Evolutionary conservation across 768 basidiomycete species (phyloP).

Genomic region (Dendrothele bispora): DNA sequence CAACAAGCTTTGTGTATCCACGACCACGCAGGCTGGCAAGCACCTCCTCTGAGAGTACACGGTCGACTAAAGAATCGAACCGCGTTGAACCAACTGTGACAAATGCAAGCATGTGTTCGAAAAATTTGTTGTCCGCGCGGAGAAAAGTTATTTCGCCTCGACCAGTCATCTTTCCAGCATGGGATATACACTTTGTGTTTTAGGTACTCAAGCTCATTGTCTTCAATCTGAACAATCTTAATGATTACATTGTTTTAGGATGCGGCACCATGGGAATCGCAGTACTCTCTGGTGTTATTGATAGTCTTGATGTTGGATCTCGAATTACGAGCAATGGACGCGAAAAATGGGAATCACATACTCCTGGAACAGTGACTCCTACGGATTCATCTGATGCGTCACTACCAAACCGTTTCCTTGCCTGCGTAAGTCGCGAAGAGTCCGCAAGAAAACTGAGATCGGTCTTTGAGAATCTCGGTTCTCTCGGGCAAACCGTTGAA

Average conservation of each 20-base stretch:
- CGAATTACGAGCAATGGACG: conserved; percentile 20
- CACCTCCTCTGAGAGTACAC: conserved; percentile 56
- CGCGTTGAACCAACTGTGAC: conserved; percentile 89
- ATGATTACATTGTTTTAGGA: conserved; percentile 55
- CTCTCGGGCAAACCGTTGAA: conserved; percentile 66
- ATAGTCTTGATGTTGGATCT: conserved; percentile 62
- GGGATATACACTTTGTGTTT: conserved; percentile 91
- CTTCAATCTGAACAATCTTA: conserved; percentile 9
- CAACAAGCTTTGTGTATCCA: conserved; percentile 60
- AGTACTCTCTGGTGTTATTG: conserved; percentile 88
- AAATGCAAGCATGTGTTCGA: conserved; percentile 49
- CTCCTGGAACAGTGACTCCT: conserved; percentile 75
- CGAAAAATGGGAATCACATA: conserved; percentile 67
- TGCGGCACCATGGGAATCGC: conserved; percentile 99
- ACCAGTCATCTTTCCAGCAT: conserved; percentile 36
- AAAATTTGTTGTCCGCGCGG: no score
- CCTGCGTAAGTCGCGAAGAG: conserved; percentile 82
- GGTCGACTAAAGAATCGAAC: conserved; percentile 74
- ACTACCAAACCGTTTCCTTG: conserved; percentile 77
- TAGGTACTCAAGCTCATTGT: conserved; percentile 48
- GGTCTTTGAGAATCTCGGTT: conserved; percentile 59
- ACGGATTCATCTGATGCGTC: conserved; percentile 59
- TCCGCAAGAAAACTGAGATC: conserved; percentile 65
- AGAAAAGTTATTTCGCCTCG: neutral
- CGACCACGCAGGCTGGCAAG: conserved; percentile 50